Evolutionary conservation across 192 early-diverging fungal species (phyloP), one percentile per base, ranked within the genome.

Genomic region (Backusella liffmaniae): DNA sequence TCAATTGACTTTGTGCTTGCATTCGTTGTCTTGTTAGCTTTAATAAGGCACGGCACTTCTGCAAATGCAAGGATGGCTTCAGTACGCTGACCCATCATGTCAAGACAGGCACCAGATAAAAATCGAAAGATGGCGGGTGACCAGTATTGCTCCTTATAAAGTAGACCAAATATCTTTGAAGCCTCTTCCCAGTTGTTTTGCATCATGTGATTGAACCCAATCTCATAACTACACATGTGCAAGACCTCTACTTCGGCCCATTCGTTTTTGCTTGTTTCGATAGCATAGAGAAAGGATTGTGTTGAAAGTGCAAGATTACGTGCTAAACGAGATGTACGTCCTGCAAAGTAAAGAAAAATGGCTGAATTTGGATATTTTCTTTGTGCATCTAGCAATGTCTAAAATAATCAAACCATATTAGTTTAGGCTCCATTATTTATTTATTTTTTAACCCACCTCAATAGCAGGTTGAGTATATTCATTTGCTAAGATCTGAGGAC

Each of bases 11-110:
- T 83, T 15, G 83, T 86, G 5, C 83, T 70, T 8, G 83, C 79
- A 7, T 80, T 73, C 6, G 83, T 83, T 18, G 82, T 87, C 10
- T 81, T 83, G 66, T 86, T 85, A 34, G 67, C 23, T 32, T 68
- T 46, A 13, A 83, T 79, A 34, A 88, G 66, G 15, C 82, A 72
- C 8, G 83, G 79, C 23, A 88, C 81, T 49, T 82, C 69, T 23
- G 82, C 81, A 59, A 91, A 94, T 72, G 91, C 89, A 16, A 87
- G 70, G 41, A 95, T 88, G 0, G 94, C 94, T 71, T 93, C 92
- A 23, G 86, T 87, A 26, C 89, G 90, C 49, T 92, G 87, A 10
- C 94, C 94, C 9, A 84, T 79, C 41, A 85, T 85, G 44, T 86
- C 85, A 29, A 87, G 49, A 23, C 83, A 81, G 5, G 84, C 83